phyloP scores from a whole-genome alignment of 371 early-diverging fungal genomes.

The Mortierella sp. region DNA sequence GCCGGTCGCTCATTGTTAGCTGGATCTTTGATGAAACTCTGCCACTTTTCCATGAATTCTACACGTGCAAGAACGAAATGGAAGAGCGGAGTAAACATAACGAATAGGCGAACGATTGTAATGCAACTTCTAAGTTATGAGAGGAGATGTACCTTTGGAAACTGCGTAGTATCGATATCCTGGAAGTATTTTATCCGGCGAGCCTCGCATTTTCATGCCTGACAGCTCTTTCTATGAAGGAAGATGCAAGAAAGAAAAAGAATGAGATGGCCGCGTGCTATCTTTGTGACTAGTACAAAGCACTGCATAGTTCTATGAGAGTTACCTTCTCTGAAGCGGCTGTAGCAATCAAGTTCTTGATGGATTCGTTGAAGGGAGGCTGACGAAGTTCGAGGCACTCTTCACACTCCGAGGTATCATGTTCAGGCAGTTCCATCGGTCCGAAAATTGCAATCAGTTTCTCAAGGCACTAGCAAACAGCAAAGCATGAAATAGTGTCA shows the following conservation, averaged over 20 bases:
- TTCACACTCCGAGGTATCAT: constrained; percentile 22
- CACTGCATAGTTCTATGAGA: not conserved
- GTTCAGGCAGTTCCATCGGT: constrained; percentile 17
- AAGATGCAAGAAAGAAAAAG: not conserved
- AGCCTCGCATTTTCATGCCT: constrained; percentile 19
- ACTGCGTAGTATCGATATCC: constrained; percentile 25
- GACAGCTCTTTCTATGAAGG: constrained; percentile 28
- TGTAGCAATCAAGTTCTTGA: constrained; percentile 10
- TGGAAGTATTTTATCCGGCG: constrained; percentile 9
- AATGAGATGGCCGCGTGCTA: not conserved
- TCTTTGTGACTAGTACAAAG: no score
- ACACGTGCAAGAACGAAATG: not conserved
- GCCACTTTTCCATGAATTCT: constrained; percentile 50
- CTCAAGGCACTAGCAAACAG: constrained; percentile 19
- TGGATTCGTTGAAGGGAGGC: not conserved
- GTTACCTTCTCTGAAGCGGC: constrained; percentile 48
- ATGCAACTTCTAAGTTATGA: no score
- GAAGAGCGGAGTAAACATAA: not conserved
- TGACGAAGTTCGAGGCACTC: constrained; percentile 24
- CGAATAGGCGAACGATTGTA: not conserved
- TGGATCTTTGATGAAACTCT: constrained; percentile 34
- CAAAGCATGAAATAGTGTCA: not conserved
- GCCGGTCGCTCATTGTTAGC: constrained; percentile 24
- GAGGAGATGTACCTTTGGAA: constrained; percentile 25
- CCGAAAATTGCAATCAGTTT: constrained; percentile 32